Conservation (phyloP, 257 asterid genomes). For the Mitragyna speciosa region DNA sequence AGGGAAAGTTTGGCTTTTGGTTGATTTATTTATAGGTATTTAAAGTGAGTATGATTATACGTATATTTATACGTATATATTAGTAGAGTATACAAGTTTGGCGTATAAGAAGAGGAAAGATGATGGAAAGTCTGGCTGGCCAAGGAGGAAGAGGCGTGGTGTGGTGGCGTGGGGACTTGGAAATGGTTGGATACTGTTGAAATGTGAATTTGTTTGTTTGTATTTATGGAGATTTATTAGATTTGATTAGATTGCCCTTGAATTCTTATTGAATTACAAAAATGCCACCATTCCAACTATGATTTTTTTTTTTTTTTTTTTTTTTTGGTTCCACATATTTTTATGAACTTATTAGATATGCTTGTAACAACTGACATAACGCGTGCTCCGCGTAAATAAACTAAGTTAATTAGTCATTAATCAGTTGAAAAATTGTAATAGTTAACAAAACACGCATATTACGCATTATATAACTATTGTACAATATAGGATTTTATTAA, state of each 20-base stretch:
- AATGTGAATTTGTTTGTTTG: background rate
- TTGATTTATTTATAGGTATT: background rate
- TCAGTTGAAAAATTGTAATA: too few relatives aligned
- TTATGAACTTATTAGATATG: too few relatives aligned
- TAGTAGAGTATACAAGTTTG: background rate
- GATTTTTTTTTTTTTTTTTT: too few relatives aligned
- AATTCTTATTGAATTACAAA: background rate
- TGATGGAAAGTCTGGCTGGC: too few relatives aligned
- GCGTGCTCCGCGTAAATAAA: too few relatives aligned
- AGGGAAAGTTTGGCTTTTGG: too few relatives aligned
- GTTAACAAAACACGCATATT: too few relatives aligned
- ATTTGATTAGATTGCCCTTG: background rate
- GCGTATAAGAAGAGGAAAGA: background rate
- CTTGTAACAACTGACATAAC: too few relatives aligned
- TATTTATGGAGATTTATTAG: background rate
- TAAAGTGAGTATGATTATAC: background rate
- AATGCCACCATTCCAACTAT: background rate
- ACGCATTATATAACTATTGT: too few relatives aligned
- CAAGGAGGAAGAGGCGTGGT: background rate
- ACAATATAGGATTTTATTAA: too few relatives aligned
- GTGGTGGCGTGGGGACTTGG: background rate
- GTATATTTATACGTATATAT: slow-evolving; percentile 2
- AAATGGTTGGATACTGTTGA: background rate
- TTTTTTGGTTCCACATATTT: too few relatives aligned
- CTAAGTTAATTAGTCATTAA: too few relatives aligned